Evolutionary conservation across 2,329 filamentous ascomycete species (phyloP).

Genomic region (Ophiostoma pallidulum): DNA sequence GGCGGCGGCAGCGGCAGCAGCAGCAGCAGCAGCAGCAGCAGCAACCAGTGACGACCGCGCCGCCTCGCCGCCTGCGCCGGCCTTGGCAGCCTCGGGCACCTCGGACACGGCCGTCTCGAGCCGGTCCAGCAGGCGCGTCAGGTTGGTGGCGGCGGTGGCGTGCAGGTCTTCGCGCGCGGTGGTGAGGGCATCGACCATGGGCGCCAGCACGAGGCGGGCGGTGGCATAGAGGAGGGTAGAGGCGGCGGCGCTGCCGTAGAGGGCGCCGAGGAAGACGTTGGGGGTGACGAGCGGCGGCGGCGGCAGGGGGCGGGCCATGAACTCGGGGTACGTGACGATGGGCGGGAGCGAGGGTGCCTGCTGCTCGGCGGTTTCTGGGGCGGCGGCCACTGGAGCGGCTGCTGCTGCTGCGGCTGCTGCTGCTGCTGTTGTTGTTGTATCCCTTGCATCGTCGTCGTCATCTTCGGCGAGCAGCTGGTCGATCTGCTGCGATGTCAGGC

Average conservation of each 20-base stretch:
- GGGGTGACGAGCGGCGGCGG: slow-evolving; percentile 55
- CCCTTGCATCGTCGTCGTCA: neutral
- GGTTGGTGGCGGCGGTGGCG: slow-evolving; percentile 36
- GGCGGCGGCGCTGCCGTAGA: slow-evolving; percentile 48
- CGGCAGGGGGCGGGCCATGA: slow-evolving; percentile 47
- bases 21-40: slow-evolving; percentile 7
- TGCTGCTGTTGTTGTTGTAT: too few species aligned
- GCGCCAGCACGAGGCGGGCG: slow-evolving; percentile 58
- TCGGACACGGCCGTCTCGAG: slow-evolving; percentile 52
- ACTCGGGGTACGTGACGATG: slow-evolving; percentile 63
- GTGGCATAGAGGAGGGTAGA: slow-evolving; percentile 61
- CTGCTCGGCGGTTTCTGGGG: neutral
- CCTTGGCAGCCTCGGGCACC: slow-evolving; percentile 34
- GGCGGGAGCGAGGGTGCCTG: slow-evolving; percentile 30
- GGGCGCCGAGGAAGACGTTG: slow-evolving; percentile 46
- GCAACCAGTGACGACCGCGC: neutral
- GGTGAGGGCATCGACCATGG: slow-evolving; percentile 45
- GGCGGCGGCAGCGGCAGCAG: neutral
- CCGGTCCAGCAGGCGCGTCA: slow-evolving; percentile 37
- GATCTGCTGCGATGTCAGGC: slow-evolving; percentile 58
- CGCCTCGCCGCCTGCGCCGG: slow-evolving; percentile 6
- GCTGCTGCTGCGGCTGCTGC: neutral
- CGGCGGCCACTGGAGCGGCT: neutral
- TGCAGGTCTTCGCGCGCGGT: slow-evolving; percentile 45
- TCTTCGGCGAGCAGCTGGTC: slow-evolving; percentile 47